Conservation (phyloP, 2,329 filamentous ascomycete genomes). For the Thelonectria olida region DNA sequence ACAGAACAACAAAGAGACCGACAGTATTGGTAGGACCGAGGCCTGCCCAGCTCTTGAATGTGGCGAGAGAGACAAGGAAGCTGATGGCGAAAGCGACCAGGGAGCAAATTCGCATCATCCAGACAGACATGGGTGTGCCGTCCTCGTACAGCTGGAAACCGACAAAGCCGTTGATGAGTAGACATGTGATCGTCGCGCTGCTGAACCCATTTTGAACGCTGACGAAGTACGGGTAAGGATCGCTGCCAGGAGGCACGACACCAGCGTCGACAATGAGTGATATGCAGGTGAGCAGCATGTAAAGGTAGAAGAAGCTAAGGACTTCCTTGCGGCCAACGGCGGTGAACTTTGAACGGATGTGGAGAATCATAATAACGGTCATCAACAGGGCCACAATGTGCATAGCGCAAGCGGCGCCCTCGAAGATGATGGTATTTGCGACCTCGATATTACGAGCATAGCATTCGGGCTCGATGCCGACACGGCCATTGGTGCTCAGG, state of each 20-base stretch:
- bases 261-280: conserved; percentile 93
- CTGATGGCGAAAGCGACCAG: conserved; percentile 84
- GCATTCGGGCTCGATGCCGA: conserved; percentile 88
- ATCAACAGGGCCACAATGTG: conserved; percentile 91
- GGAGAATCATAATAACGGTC: conserved; percentile 97
- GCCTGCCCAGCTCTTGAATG: conserved; percentile 92
- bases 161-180: conserved; percentile 97
- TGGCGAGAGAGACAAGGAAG: conserved; percentile 87
- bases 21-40: conserved; percentile 86
- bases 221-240: conserved; percentile 89
- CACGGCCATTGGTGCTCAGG: conserved; percentile 70
- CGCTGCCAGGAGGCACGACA: conserved; percentile 84
- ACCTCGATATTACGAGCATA: conserved; percentile 95
- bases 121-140: conserved; percentile 90
- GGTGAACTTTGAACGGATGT: conserved; percentile 97
- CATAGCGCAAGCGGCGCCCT: conserved; percentile 88
- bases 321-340: conserved; percentile 83
- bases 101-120: conserved; percentile 85
- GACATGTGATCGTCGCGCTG: conserved; percentile 86
- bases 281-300: conserved; percentile 87
- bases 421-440: conserved; percentile 98
- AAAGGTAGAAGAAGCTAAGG: conserved; percentile 96
- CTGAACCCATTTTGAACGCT: conserved; percentile 85
- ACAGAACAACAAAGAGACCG: conserved; percentile 90
- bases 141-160: conserved; percentile 99